Percentiles rank a stretch among this genome's conserved stretches.
Conservation (phyloP, 2,329 filamentous ascomycete species). For the Fonsecaea erecta region DNA sequence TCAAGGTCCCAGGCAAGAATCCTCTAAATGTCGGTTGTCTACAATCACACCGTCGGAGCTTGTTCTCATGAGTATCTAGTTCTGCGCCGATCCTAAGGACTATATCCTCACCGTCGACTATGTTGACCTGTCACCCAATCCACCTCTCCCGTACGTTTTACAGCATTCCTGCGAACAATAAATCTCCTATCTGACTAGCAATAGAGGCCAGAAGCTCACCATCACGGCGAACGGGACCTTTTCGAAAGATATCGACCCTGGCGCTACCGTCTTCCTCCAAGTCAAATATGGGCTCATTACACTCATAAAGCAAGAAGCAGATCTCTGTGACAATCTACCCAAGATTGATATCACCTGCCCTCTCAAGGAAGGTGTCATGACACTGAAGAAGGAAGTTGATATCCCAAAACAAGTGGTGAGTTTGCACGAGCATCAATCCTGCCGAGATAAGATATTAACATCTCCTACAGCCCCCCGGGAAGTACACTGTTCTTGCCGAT, state of each 20-base stretch:
- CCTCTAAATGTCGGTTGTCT: conserved; percentile 62
- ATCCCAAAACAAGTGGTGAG: conserved; percentile 74
- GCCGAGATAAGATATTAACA: conserved; percentile 19
- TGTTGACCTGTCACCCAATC: conserved; percentile 84
- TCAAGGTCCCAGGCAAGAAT: conserved; percentile 80
- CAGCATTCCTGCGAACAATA: neutral
- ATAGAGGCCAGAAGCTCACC: conserved; percentile 74
- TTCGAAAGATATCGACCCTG: conserved; percentile 71
- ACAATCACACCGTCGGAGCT: neutral
- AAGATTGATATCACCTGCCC: conserved; percentile 84
- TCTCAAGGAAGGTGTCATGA: conserved; percentile 75
- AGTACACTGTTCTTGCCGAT: conserved; percentile 86
- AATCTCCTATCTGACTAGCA: conserved; percentile 5
- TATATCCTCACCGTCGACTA: conserved; percentile 77
- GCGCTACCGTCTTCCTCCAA: conserved; percentile 78
- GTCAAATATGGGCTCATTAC: conserved; percentile 96
- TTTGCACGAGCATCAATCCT: neutral
- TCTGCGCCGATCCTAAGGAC: conserved; percentile 71
- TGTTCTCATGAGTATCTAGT: conserved; percentile 42
- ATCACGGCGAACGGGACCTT: conserved; percentile 82
- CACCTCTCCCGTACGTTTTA: conserved; percentile 75
- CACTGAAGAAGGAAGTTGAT: conserved; percentile 78
- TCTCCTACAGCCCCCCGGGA: conserved; percentile 63
- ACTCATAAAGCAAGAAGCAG: conserved; percentile 77
- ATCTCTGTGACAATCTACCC: conserved; percentile 77